Base-by-base conservation (phyloP, 768 basidiomycete species). In the Hydnomerulius pinastri region DNA sequence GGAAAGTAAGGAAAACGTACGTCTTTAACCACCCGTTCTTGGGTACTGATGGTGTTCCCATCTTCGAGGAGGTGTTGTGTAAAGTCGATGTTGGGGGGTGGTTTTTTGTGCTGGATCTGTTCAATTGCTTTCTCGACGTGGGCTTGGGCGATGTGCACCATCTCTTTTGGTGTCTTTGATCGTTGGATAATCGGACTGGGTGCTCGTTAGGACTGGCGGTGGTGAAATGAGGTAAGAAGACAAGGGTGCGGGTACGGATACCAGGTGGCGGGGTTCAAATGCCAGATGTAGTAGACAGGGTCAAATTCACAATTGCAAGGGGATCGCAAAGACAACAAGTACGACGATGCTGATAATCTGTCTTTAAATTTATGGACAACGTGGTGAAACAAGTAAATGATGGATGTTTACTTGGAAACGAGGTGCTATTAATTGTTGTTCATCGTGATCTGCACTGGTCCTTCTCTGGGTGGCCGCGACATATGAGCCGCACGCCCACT, bases 21-120 rank as follows among this genome's bases (percentile, higher is more conserved):
- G 74, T 98, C 96, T 72, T 98, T 98, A 64, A 98, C 83, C 39
- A 97, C 92, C 59, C 96, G 83, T 71, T 98, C 95, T 62, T 92
- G 91, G 10, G 97, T 98, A 71, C 85, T 90, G 62, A 97, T 87
- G 43, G 85, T 77, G 60, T 81, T 87, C 21, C 97, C 97, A 71
- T 97, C 94, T 52, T 98, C 97, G 53, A 96, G 83, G 54, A 83
- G 75, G 70, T 98, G 93, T 61, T 91, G 89, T 4, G 95, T 94
- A 64, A 87, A 96, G 77, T 98, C 94, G 67, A 92, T 79, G 43
- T 83, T 78, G 13, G 82, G 80, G 6, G 83, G 69, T 15, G 71
- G 65, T 25, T 76, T 71, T 45, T 73, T 78, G 51, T 72, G 71
- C 49, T 75, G 68, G 32, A 68, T 68, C 62, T 70, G 67, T 43